Evolutionary conservation across 2,329 filamentous ascomycete genomes (phyloP).

Genomic region (Lithohypha guttulata): DNA sequence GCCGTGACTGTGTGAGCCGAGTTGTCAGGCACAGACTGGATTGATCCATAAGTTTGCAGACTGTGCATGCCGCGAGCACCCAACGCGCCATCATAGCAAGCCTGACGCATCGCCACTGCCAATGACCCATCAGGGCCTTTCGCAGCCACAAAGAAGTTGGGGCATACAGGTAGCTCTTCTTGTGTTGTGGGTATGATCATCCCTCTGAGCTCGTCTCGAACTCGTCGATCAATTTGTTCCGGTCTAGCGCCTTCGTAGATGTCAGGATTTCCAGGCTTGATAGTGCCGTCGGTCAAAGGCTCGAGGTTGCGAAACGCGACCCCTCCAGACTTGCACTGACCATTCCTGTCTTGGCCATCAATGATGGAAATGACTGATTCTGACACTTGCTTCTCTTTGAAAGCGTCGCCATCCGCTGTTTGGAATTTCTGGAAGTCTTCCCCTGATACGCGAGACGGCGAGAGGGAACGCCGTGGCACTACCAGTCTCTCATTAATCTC

Average conservation of each 20-base stretch:
- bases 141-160: slow-evolving; percentile 35
- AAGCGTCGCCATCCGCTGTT: neutral
- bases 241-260: slow-evolving; percentile 25
- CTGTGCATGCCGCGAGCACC: slow-evolving; percentile 22
- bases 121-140: slow-evolving; percentile 28
- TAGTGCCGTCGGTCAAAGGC: slow-evolving; percentile 25
- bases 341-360: slow-evolving; percentile 10
- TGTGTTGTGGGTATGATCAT: slow-evolving; percentile 26
- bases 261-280: slow-evolving; percentile 24
- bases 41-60: slow-evolving; percentile 27
- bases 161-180: slow-evolving; percentile 25
- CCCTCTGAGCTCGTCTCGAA: slow-evolving; percentile 21
- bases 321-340: slow-evolving; percentile 20
- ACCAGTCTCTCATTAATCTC: slow-evolving; percentile 18
- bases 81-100: slow-evolving; percentile 30
- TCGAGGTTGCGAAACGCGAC: slow-evolving; percentile 29
- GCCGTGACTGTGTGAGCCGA: slow-evolving; percentile 32
- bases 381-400: slow-evolving; percentile 29
- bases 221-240: slow-evolving; percentile 23
- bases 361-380: slow-evolving; percentile 25
- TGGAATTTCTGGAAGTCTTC: slow-evolving; percentile 9
- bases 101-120: slow-evolving; percentile 27
- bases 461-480: slow-evolving; percentile 9
- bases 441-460: slow-evolving; percentile 6
- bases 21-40: slow-evolving; percentile 28